phyloP scores from a whole-genome alignment of 192 early-diverging fungal genomes.

The Hyaloraphidium curvatum region DNA sequence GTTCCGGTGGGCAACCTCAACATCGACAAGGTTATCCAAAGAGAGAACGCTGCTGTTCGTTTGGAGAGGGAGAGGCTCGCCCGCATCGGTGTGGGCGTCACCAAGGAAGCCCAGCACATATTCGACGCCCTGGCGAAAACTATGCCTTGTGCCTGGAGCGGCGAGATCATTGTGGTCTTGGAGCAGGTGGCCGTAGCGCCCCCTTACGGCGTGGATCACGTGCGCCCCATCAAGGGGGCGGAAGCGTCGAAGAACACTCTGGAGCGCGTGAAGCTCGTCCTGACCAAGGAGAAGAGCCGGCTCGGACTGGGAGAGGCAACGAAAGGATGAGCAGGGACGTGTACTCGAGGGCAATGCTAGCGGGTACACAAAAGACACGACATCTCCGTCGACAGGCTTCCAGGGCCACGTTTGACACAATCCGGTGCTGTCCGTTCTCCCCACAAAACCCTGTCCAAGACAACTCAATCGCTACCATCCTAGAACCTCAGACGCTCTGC shows the following conservation, averaged over 20 bases:
- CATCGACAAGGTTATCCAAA: constrained; percentile 26
- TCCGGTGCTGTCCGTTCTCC: too few species aligned
- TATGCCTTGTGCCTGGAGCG: constrained; percentile 57
- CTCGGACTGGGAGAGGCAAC: too few species aligned
- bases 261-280: constrained; percentile 56
- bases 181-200: constrained; percentile 59
- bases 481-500: too few species aligned
- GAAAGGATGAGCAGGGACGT: too few species aligned
- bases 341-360: too few species aligned
- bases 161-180: constrained; percentile 54
- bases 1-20: constrained; percentile 23
- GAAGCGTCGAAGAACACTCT: constrained; percentile 30
- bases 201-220: constrained; percentile 44
- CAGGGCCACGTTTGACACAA: too few species aligned
- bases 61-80: constrained; percentile 22
- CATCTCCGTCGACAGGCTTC: too few species aligned
- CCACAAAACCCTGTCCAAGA: too few species aligned
- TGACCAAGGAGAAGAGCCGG: constrained; percentile 3
- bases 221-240: constrained; percentile 29
- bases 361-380: too few species aligned
- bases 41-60: constrained; percentile 29
- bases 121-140: constrained; percentile 68
- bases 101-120: constrained; percentile 48
- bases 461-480: too few species aligned
- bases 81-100: constrained; percentile 61